Base-by-base conservation (phyloP, 1,284 basidiomycete species). In the Tilletia walkeri region DNA sequence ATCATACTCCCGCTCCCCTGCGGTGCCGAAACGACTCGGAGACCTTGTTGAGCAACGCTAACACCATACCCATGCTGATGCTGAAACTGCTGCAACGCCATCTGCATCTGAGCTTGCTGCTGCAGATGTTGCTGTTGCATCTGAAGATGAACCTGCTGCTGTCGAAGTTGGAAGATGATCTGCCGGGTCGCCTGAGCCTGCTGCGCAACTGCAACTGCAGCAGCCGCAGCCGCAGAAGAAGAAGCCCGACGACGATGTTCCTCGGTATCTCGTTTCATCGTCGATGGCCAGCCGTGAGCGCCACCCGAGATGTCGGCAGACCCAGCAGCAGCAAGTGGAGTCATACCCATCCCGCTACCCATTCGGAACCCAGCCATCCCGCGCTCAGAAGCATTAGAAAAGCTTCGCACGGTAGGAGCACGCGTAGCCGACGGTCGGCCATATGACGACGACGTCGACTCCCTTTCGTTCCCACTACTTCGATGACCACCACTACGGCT, bases 51-150 rank as follows among this genome's bases (percentile, higher is more conserved):
- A 30, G 24, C 24, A 30, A 2, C 24, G 24, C 24, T 30, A 30
- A 30, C 24, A 30, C 24, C 24, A 45, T 45, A 14, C 41, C 14
- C 9, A 45, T 45, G 41, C 50, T 53, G 50, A 18, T 63, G 59
- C n/a, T 24, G 18, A 4, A 63, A 14, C 34, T 39, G 30, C 59
- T 63, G 59, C 9, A 39, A 38, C 12, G 59, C n/a, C 59, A 63
- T 39, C 59, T 63, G 59, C 59, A 63, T 39, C 59, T 63, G 34
- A 12, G 59, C n/a, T 14, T 63, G 59, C 56, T 61, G 56, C 34
- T 63, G 59, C 12, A 63, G 34, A 34, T 34, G 59, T 39, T 63
- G 59, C 36, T 63, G 59, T 20, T 63, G 34, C 34, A 63, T 10
- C 36, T 38, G 34, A 14, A 63, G 34, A 1, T 63, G 59, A 14